Evolutionary conservation across 768 basidiomycete species (phyloP), one percentile per base, ranked within the genome.

Genomic region (Termitomyces sp.): DNA sequence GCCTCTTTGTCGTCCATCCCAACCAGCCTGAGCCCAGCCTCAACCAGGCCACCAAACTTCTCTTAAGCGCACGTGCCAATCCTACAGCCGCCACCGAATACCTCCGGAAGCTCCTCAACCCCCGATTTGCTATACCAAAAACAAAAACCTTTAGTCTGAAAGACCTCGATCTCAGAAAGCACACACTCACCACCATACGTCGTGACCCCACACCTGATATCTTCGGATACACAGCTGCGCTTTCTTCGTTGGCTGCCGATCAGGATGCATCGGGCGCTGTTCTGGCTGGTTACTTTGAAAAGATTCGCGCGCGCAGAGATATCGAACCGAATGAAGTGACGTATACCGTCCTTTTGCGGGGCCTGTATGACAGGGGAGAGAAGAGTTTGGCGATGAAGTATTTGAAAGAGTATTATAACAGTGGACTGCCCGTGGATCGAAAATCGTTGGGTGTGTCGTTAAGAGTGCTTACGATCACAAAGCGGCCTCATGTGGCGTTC

Each of bases 271-370:
- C 67, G n/a, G 41, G 53, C 1, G 7, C 23, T n/a, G 47, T 21
- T 27, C 47, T 63, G 29, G 51, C 52, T 12, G 32, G 35, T 6
- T 35, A 59, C 8, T 60, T 55, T 32, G 50, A 58, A 21, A 32
- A 51, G 35, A 16, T 49, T 46, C 23, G n/a, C 61, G 42, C 46
- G 31, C 46, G 25, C 32, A 34, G 41, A 10, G 53, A 65, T 19
- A 69, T 79, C 23, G 70, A 68, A 27, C 77, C 80, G 0, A 81
- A 75, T 3, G 69, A 76, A 12, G 77, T 72, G 0, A 77, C 84
- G 0, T 80, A 84, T 62, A 84, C 82, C 19, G 69, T 82, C 29
- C 68, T 84, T 56, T 74, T 89, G 40, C 77, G 77, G 31, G 85
- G 80, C 0, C 69, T 88, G 8, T 61, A 85, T 12, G 68, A 70